These are phyloP conservation scores for Mimosa bimucronata DNA, from an alignment of 306 rosid genomes.

Conservation along the genomic window DNA sequence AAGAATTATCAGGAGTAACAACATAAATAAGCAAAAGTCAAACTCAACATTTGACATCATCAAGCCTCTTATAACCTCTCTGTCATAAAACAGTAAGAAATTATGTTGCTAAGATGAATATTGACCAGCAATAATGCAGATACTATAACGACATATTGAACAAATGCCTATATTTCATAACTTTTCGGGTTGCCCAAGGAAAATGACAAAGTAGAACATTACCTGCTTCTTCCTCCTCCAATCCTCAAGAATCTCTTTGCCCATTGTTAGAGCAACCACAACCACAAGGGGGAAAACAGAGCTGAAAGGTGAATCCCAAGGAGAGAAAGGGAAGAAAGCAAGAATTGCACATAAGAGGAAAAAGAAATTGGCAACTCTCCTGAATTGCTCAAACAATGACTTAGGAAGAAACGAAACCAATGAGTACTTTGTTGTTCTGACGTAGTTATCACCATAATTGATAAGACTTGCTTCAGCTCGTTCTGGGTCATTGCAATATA, in stretches of 20 bases:
- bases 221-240: constrained; percentile 89
- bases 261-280: constrained; percentile 93
- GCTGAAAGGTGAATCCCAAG: constrained; percentile 74
- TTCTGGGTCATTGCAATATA: constrained; percentile 74
- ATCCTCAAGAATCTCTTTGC: constrained; percentile 83
- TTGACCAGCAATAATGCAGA: constrained; percentile 6
- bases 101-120: background rate
- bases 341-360: constrained; percentile 79
- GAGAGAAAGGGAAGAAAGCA: constrained; percentile 81
- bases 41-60: background rate
- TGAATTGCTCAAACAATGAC: constrained; percentile 90
- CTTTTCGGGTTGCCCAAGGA: too few relatives aligned
- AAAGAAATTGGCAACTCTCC: constrained; percentile 85
- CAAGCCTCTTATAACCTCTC: constrained; percentile 3
- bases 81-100: background rate
- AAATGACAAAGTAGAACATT: constrained; percentile 18
- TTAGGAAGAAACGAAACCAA: constrained; percentile 84
- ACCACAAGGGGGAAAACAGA: constrained; percentile 76
- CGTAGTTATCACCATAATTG: constrained; percentile 74
- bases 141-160: background rate
- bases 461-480: constrained; percentile 47
- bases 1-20: constrained; percentile 24
- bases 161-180: background rate
- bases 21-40: background rate
- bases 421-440: constrained; percentile 82